Evolutionary conservation across 176 grass and related monocot species (phyloP), one percentile per base, ranked within the genome.

Genomic region (Cocos nucifera): DNA sequence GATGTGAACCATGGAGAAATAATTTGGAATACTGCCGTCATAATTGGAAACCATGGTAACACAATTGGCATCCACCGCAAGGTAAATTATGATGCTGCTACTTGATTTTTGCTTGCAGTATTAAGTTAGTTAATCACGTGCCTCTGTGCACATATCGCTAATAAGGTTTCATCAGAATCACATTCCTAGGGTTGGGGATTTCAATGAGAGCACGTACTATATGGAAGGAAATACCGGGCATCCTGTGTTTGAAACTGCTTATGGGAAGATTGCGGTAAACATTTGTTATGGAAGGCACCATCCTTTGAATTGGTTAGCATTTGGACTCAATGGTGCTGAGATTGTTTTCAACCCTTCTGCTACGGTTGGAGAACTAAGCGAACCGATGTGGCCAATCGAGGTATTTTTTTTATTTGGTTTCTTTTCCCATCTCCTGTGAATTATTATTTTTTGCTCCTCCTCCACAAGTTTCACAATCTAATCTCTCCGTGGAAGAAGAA

Each of bases 201-300:
- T 98, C 53, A 98, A 98, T 62, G 93, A 98, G 79, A 98, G 93
- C 71, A 98, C 93, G 1, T 98, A 98, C 56, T 98, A 98, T 61
- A 92, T 92, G 93, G 93, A 98, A 84, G 93, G 93, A 70, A 89
- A 98, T 79, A 98, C 84, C 5, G 87, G 93, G 23, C 93, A 98
- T 80, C 93, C 93, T 7, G 87, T 98, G 49, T 98, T 98, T 82
- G 84, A 92, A 85, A 98, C 93, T 68, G 76, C 77, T 18, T 98
- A 57, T 73, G 93, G 87, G 2, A 98, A 98, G 72, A 88, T 98
- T 61, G 93, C 60, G 69, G 63, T 92, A 59, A 98, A 98, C 53
- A 98, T 98, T 64, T 98, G 93, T 58, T 98, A 98, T 55, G 93
- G 93, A 72, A 88, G 93, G 67, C 93, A 98, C 66, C 93, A 98